These are phyloP conservation scores for Boletus rubroflammeus DNA, from an alignment of 768 basidiomycete genomes.

Conservation along the genomic window DNA sequence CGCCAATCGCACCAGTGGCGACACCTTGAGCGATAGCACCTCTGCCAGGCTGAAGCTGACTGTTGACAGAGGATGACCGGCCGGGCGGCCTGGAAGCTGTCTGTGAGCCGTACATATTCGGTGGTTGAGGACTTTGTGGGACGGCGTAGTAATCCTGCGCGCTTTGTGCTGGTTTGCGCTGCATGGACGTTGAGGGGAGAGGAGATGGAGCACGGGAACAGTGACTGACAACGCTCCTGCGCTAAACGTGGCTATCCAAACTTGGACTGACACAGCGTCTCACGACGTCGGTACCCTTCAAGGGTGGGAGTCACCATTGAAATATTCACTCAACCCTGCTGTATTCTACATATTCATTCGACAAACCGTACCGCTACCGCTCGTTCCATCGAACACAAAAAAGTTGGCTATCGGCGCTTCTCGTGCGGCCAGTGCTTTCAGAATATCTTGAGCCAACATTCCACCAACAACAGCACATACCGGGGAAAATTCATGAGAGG, in stretches of 20 bases:
- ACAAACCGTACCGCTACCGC: slow-evolving; percentile 70
- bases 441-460: slow-evolving; percentile 89
- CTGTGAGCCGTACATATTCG: slow-evolving; percentile 28
- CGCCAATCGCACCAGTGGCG: slow-evolving; percentile 75
- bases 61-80: slow-evolving; percentile 27
- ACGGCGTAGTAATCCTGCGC: slow-evolving; percentile 63
- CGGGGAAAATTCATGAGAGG: slow-evolving; percentile 84
- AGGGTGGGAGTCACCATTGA: background rate
- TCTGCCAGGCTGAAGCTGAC: slow-evolving; percentile 37
- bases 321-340: background rate
- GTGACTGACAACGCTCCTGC: slow-evolving; percentile 5
- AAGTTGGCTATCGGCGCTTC: slow-evolving; percentile 94
- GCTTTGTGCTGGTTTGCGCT: slow-evolving; percentile 42
- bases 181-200: slow-evolving; percentile 28
- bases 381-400: slow-evolving; percentile 81
- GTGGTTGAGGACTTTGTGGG: slow-evolving; percentile 55
- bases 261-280: slow-evolving; percentile 11
- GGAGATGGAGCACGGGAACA: slow-evolving; percentile 11
- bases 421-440: slow-evolving; percentile 85
- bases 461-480: slow-evolving; percentile 95
- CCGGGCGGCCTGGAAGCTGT: slow-evolving; percentile 24
- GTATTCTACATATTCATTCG: slow-evolving; percentile 43
- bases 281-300: slow-evolving; percentile 8
- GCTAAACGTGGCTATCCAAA: slow-evolving; percentile 27
- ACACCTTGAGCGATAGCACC: slow-evolving; percentile 70